These are phyloP conservation scores for Geotrichum cucujoidarum DNA, from an alignment of 1,139 yeast genomes.

Conservation along the genomic window DNA sequence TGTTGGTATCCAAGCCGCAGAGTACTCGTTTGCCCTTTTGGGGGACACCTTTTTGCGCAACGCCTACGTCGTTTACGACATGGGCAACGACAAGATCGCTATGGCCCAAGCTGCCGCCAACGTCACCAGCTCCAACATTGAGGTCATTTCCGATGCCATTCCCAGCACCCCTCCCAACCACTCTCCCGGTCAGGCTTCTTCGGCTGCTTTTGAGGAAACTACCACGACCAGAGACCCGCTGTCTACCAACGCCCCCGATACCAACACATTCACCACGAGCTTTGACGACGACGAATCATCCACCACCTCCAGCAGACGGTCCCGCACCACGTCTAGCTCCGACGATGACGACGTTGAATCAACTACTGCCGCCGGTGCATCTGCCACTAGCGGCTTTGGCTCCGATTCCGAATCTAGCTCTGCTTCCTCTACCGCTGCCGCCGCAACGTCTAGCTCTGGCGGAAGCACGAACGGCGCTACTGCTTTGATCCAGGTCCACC, in stretches of 20 bases:
- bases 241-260: too few relatives aligned
- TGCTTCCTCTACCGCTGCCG: too few relatives aligned
- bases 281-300: too few relatives aligned
- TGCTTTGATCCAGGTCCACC: too few relatives aligned
- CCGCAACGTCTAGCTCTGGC: background rate
- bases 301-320: too few relatives aligned
- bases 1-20: conserved; percentile 19
- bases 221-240: too few relatives aligned
- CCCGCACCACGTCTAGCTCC: too few relatives aligned
- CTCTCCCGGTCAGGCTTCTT: background rate
- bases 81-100: conserved; percentile 12
- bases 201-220: background rate
- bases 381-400: too few relatives aligned
- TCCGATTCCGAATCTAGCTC: too few relatives aligned
- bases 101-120: conserved; percentile 28
- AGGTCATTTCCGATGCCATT: conserved; percentile 17
- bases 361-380: too few relatives aligned
- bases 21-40: conserved; percentile 35
- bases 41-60: conserved; percentile 74
- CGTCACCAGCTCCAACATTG: conserved; percentile 21
- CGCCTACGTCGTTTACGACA: conserved; percentile 60
- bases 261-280: too few relatives aligned
- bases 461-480: background rate
- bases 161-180: conserved; percentile 15
- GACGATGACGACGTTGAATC: too few relatives aligned